A percentile compares a stretch with the other conserved stretches of the same genome.
Conservation (phyloP, 805 yeast species). For the Priceomyces castillae region DNA sequence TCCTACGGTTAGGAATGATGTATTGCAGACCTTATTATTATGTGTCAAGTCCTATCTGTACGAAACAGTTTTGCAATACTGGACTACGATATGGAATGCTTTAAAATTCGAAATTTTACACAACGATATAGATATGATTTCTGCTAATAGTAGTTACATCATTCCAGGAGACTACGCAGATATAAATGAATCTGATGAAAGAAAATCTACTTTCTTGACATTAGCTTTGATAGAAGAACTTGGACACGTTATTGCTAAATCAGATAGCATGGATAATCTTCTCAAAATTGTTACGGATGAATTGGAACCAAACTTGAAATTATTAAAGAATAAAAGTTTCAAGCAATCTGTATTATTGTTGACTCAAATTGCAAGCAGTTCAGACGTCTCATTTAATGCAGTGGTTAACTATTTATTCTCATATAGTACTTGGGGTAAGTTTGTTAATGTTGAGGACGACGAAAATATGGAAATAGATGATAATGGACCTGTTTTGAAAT, state of each 20-base stretch:
- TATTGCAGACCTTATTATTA: constrained; percentile 55
- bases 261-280: constrained; percentile 25
- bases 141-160: constrained; percentile 21
- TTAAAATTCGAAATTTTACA: constrained; percentile 87
- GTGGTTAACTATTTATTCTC: constrained; percentile 37
- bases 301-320: constrained; percentile 48
- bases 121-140: constrained; percentile 44
- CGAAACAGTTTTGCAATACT: constrained; percentile 51
- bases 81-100: constrained; percentile 83
- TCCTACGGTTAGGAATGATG: constrained; percentile 69
- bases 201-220: constrained; percentile 34
- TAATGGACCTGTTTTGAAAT: constrained; percentile 16
- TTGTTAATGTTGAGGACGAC: constrained; percentile 20
- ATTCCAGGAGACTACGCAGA: constrained; percentile 25
- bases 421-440: constrained; percentile 44
- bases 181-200: constrained; percentile 35
- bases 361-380: constrained; percentile 52
- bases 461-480: constrained; percentile 10
- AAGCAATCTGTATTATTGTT: constrained; percentile 64
- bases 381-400: constrained; percentile 44
- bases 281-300: constrained; percentile 42
- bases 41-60: constrained; percentile 55
- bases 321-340: constrained; percentile 49
- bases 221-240: constrained; percentile 41
- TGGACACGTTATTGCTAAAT: constrained; percentile 26